phyloP scores from a whole-genome alignment of 179 eudicot genomes.

The Spergularia azorica region DNA sequence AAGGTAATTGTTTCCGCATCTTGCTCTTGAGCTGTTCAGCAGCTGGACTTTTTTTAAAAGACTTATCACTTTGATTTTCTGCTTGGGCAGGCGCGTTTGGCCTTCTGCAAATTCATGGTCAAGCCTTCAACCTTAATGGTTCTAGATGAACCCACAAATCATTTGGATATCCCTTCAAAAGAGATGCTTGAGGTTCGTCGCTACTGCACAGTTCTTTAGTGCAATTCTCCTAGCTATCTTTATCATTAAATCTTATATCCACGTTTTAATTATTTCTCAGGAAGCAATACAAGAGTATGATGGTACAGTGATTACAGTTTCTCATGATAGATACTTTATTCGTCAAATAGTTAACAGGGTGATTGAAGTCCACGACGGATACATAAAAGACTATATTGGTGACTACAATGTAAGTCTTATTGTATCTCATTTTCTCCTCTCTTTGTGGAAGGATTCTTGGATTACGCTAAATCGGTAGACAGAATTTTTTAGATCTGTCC shows the following conservation, averaged over 20 bases:
- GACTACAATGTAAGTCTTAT: slow-evolving; percentile 77
- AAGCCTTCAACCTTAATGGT: slow-evolving; percentile 87
- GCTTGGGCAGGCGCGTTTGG: slow-evolving; percentile 72
- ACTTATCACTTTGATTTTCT: slow-evolving; percentile 16
- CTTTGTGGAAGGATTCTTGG: not conserved
- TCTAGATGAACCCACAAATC: slow-evolving; percentile 97
- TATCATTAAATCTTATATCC: not conserved
- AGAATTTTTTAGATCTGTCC: too few relatives aligned
- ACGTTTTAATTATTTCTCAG: slow-evolving; percentile 35
- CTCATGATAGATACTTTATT: slow-evolving; percentile 95
- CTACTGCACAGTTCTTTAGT: not conserved
- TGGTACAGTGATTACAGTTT: slow-evolving; percentile 91
- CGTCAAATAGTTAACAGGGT: slow-evolving; percentile 92
- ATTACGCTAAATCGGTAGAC: too few relatives aligned
- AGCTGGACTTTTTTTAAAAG: not conserved
- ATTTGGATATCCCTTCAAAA: slow-evolving; percentile 93
- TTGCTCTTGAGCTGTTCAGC: not conserved
- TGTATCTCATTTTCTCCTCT: slow-evolving; percentile 7
- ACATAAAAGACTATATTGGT: slow-evolving; percentile 78
- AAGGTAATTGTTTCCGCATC: slow-evolving; percentile 47
- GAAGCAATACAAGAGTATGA: slow-evolving; percentile 91
- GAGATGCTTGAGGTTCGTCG: slow-evolving; percentile 95
- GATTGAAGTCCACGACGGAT: slow-evolving; percentile 83
- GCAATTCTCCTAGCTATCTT: not conserved
- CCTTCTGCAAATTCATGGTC: slow-evolving; percentile 98